A percentile compares a stretch with the other conserved stretches of the same genome.
These are phyloP conservation scores for Ajuga chamaepitys DNA, from an alignment of 257 asterid species.

Conservation along the genomic window DNA sequence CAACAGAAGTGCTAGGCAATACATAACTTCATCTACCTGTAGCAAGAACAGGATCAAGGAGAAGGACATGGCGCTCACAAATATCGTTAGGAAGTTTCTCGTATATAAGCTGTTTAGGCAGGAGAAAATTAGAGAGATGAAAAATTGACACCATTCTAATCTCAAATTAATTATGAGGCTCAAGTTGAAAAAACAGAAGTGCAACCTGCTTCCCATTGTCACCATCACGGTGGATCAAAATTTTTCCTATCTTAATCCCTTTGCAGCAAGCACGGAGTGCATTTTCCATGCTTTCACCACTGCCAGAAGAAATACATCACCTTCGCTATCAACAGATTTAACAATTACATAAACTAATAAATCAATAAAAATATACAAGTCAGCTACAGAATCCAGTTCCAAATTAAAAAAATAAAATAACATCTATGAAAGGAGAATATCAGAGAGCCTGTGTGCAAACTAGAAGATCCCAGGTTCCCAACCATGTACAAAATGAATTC, in stretches of 20 bases:
- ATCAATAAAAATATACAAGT: not conserved
- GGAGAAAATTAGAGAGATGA: not conserved
- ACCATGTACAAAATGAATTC: not conserved
- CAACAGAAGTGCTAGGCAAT: not conserved
- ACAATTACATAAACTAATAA: not conserved
- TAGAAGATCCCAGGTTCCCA: not conserved
- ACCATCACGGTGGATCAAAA: slow-evolving; percentile 92
- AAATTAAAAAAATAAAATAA: not conserved
- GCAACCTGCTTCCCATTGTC: slow-evolving; percentile 94
- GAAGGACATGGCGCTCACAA: slow-evolving; percentile 89
- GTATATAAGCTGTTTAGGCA: slow-evolving; percentile 69
- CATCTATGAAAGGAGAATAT: not conserved
- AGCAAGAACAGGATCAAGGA: slow-evolving; percentile 97
- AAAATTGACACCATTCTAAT: not conserved
- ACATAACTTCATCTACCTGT: slow-evolving; percentile 47
- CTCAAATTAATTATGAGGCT: slow-evolving; percentile 5
- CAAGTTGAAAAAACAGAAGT: not conserved
- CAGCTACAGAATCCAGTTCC: not conserved
- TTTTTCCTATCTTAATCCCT: slow-evolving; percentile 97
- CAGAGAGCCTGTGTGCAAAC: not conserved
- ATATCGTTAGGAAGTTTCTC: slow-evolving; percentile 96
- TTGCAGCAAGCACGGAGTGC: slow-evolving; percentile 99
- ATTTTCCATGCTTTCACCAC: slow-evolving; percentile 99
- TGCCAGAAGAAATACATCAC: slow-evolving; percentile 20
- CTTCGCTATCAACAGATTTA: not conserved